Base-by-base conservation (phyloP, 306 rosid species). In the Quercus alba region DNA sequence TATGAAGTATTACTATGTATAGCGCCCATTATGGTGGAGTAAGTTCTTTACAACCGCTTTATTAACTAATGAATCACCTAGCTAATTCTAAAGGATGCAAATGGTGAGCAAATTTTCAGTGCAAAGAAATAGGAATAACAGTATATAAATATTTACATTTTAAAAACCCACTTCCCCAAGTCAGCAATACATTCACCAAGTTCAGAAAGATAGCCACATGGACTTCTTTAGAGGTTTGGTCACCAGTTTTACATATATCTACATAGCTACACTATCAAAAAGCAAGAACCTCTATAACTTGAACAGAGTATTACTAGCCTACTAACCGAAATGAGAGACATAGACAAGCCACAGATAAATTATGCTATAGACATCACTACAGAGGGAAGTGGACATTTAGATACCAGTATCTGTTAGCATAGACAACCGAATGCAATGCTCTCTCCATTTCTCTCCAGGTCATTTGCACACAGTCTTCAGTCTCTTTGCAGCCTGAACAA, bases 401-500 rank as follows among this genome's bases (percentile, higher is more conserved):
- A 80, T 77, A 77, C 78, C 86, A 83, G 79, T 85, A 78, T 86
- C 78, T 72, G 97, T 92, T 92, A 92, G 97, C 91, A 83, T 80
- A 80, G 86, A 75, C 83, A 79, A 75, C 75, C 81, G 59, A 82
- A 79, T 79, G 78, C 72, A 44, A 46, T 73, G 14, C 55, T 55
- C 78, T 64, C 73, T 62, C 64, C 78, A 69, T 55, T 81, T 72
- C 64, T 10, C 72, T 63, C 80, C 58, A 66, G n/a, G 78, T 95
- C 96, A 93, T 89, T 93, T 93, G 97, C 98, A 90, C 28, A 91
- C 87, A 35, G 91, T 90, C 93, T 93, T 95, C 74, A 93, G 83
- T 81, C 86, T 90, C 96, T 89, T 95, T 7, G 99, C 99, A 56
- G 99, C 96, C 81, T 95, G 84, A 20, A 95, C 99, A 82, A 95